Percentiles rank a stretch among this genome's conserved stretches.
These are phyloP conservation scores for Candida taoyuanica DNA, from an alignment of 805 yeast genomes.

Conservation along the genomic window DNA sequence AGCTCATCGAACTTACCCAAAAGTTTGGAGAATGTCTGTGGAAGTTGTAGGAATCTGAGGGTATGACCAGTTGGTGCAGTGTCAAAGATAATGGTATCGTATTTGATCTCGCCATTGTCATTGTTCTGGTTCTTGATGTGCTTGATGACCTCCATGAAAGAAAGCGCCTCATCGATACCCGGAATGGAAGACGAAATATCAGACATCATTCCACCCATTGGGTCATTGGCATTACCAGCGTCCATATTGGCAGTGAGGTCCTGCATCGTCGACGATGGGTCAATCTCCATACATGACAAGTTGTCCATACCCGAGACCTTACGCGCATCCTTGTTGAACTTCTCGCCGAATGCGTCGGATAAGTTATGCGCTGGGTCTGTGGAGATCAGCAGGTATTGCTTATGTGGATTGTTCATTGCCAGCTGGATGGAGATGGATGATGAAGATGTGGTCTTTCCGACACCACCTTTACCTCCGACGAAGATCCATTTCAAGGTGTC, in stretches of 20 bases:
- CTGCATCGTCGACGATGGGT: constrained; percentile 89
- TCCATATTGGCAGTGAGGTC: constrained; percentile 63
- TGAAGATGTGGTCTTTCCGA: constrained; percentile 97
- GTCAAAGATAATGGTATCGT: constrained; percentile 90
- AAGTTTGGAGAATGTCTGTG: constrained; percentile 84
- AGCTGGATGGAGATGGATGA: constrained; percentile 93
- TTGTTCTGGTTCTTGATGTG: constrained; percentile 78
- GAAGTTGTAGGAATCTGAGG: constrained; percentile 88
- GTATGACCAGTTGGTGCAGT: constrained; percentile 99
- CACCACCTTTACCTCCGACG: constrained; percentile 99
- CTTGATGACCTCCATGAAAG: constrained; percentile 96
- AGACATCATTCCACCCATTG: constrained; percentile 71
- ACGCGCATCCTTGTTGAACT: constrained; percentile 95
- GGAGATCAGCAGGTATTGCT: constrained; percentile 82
- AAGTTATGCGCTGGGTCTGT: constrained; percentile 99
- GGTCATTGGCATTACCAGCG: constrained; percentile 38
- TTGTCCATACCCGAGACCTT: constrained; percentile 85
- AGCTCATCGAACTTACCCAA: constrained; percentile 84
- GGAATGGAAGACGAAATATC: constrained; percentile 95
- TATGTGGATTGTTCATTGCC: constrained; percentile 74
- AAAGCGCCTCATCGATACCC: constrained; percentile 96
- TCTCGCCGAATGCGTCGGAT: constrained; percentile 97
- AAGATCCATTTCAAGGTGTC: constrained; percentile 87
- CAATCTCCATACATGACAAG: constrained; percentile 97
- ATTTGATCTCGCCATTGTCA: constrained; percentile 38